Evolutionary conservation across 2,329 filamentous ascomycete genomes (phyloP), one percentile per base, ranked within the genome.

Genomic region (Aspergillus udagawae): DNA sequence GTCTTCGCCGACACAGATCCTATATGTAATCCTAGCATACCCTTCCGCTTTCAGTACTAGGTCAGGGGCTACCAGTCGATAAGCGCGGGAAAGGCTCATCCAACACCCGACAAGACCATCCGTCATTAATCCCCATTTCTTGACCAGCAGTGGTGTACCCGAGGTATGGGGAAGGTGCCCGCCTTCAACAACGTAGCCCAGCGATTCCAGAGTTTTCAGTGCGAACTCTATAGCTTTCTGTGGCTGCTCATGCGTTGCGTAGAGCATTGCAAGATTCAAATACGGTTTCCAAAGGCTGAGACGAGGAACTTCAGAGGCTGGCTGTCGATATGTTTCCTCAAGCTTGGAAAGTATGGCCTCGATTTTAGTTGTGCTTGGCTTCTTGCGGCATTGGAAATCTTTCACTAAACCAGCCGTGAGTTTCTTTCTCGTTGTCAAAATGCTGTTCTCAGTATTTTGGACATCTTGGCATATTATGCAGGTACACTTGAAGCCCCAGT

Each of bases 401-500:
- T 55, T 56, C 5, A 0, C 1, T 29, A 65, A 6, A 12, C 56
- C 54, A 2, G 23, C 47, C 6, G 2, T 9, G 21, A 69, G 35
- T 28, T 23, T 51, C n/a, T 44, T 58, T 53, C 67, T 51, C 28
- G 56, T 64, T 17, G 42, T 29, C 27, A 66, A 12, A 44, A 48
- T 49, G 28, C 12, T 60, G 1, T 52, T 53, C 14, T 29, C 44
- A 0, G 60, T 54, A 5, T 27, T 23, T 14, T 55, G 47, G 5
- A 51, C 9, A 23, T 70, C 65, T n/a, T 61, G 52, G 41, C 68
- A 71, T 17, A 69, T 60, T 1, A 28, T 14, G 49, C 64, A 70
- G 50, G 52, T 49, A 38, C 65, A 70, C 10, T 62, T 54, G 51
- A 70, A 68, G 3, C 61, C 61, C 69, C 68, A 71, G 28, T 67